These are phyloP conservation scores for Aspergillus taichungensis DNA, from an alignment of 495 filamentous ascomycete species.

Conservation along the genomic window DNA sequence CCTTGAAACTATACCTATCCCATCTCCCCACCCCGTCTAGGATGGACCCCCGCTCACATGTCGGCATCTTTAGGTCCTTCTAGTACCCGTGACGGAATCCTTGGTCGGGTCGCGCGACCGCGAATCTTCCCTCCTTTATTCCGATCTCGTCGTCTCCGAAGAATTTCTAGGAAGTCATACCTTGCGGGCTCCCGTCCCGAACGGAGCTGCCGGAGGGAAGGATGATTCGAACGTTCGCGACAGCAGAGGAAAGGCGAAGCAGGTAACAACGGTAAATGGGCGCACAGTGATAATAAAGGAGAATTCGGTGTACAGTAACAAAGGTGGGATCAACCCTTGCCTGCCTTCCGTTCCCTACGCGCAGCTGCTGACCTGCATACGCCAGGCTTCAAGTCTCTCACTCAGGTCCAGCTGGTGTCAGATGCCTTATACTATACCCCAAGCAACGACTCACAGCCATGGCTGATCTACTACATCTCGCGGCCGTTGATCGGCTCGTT, in stretches of 20 bases:
- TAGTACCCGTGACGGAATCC: constrained; percentile 88
- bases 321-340: constrained; percentile 48
- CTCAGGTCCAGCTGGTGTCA: constrained; percentile 79
- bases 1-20: not conserved
- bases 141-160: constrained; percentile 76
- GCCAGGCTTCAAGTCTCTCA: constrained; percentile 85
- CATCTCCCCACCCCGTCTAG: not conserved
- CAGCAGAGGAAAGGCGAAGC: constrained; percentile 84
- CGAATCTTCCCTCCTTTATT: constrained; percentile 68
- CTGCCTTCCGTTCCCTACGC: not conserved
- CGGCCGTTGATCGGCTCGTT: constrained; percentile 78
- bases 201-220: constrained; percentile 47
- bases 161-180: constrained; percentile 98
- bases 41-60: constrained; percentile 10
- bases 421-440: constrained; percentile 87
- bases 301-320: constrained; percentile 87
- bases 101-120: constrained; percentile 82
- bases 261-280: constrained; percentile 86
- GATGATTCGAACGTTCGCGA: constrained; percentile 75
- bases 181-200: constrained; percentile 63
- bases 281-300: constrained; percentile 93
- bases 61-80: constrained; percentile 54
- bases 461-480: constrained; percentile 96
- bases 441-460: constrained; percentile 71
- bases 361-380: constrained; percentile 10